Base-by-base conservation (phyloP, 2,329 filamentous ascomycete species). In the Penicillium griseofulvum region DNA sequence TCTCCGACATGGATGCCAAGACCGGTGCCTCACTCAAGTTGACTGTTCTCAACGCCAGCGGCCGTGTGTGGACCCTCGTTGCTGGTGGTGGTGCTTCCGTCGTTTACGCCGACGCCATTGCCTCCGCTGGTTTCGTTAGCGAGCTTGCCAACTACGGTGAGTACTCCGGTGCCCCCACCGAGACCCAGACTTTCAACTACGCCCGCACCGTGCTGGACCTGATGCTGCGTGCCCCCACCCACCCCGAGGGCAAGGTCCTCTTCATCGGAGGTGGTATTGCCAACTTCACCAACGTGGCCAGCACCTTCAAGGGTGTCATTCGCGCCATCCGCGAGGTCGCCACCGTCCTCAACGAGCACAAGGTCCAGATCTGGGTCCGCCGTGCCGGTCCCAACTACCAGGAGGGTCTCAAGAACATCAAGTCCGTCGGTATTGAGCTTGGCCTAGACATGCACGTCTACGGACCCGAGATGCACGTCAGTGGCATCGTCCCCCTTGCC, bases 251-350 rank as follows among this genome's bases (percentile, higher is more conserved):
- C 82, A 99, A 97, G 86, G 91, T 99, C 51, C 88, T 99, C 64
- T 99, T 99, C 85, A 97, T 99, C 66, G 94, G 94, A 78, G 94
- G 94, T 81, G 94, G 94, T 85, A 99, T 99, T 84, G 94, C 94
- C 84, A 99, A 99, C 88, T 99, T 99, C 83, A 99, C 94, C 83
- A 99, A 97, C 81, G 94, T 99, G 52, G 94, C 94, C 58, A 94
- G 89, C 69, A 99, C 94, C 63, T 99, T 99, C 89, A 99, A 99
- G 86, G 94, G 94, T 82, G 93, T 99, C 77, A 99, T 99, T 76
- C 89, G 91, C 68, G 94, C 94, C 57, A 85, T 99, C 64, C 87
- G 93, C 65, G 94, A 97, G 79, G 91, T 93, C 67, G 85, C 92
- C 58, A 86, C 87, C 61, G 83, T 88, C 62, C 85, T 99, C 66